Evolutionary conservation across 164 flowering plant species (phyloP), one percentile per base, ranked within the genome.

Genomic region (Tinospora cordifolia): DNA sequence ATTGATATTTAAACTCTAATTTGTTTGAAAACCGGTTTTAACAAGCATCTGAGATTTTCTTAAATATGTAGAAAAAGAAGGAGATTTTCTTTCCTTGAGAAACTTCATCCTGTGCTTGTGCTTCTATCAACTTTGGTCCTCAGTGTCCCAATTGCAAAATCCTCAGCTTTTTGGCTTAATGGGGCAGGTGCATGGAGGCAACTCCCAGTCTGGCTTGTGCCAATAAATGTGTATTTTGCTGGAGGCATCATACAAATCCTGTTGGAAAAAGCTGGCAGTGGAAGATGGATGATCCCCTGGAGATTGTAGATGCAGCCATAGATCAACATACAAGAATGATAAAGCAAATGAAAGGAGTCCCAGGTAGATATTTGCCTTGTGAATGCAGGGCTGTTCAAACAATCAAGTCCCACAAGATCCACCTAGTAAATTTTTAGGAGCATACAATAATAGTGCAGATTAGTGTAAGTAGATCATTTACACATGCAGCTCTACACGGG

Each of bases 171-270:
- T n/a, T 63, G 13, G 39, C 62, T 8, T n/a, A 30, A 65, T 68
- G 67, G 65, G 78, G 68, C 88, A 95, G 99, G 82, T 92, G 98
- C 83, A 91, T 95, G 99, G 99, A 95, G 76, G 86, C 99, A 70
- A 95, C 97, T 51, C 99, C 98, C 30, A 92, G 98, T 79, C 79
- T 95, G 78, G 98, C 99, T 30, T 92, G 99, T 77, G 99, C 99
- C n/a, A 95, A 92, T 79, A 92, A 95, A 84, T 95, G 98, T 82
- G 99, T 95, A 59, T 92, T 95, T 78, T 95, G 99, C 74, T 95
- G 98, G 99, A 88, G 98, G 78, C 99, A 95, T 82, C 99, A 95
- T 79, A 91, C 98, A 34, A 95, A 95, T 82, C 99, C 99, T 70
- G 98, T 92, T 7, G 99, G 92, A 60, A 95, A 89, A 83, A 92